Evolutionary conservation across 371 early-diverging fungal genomes (phyloP), one percentile per base, ranked within the genome.

Genomic region (Syncephalastrum sp.): DNA sequence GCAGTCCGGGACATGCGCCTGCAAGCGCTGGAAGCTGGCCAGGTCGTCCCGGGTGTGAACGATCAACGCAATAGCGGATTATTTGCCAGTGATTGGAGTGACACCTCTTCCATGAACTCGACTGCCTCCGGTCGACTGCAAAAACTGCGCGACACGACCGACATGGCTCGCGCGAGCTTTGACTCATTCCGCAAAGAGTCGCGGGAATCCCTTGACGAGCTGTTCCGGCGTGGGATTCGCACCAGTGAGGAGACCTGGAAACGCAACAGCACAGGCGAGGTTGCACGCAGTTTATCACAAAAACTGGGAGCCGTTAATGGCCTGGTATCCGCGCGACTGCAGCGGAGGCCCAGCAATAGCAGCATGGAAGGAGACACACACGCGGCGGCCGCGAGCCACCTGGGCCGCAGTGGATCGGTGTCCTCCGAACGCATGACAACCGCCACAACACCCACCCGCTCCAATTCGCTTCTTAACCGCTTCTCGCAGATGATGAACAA

Each of bases 161-260:
- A 70, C 44, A 67, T 73, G 50, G 77, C 77, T 8, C 57, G 71
- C 21, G 67, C 68, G 14, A 73, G 74, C 42, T 62, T 77, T 52
- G 77, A 71, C 54, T 72, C 77, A 5, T 65, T 77, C 49, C 57
- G 74, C 24, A 50, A 57, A 46, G 77, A 73, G 38, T 77, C 77
- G 1, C 63, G 67, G 23, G 77, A 71, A 51, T 77, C 77, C 0
- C 44, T 77, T 15, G 77, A 77, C 50, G 77, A 77, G 17, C 33
- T 75, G 10, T 77, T 77, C 42, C 70, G 67, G 23, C 57, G 61
- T 57, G 24, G 64, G 59, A 16, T 47, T 14, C 13, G 59, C 38
- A 47, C 51, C 0, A 42, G 25, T 19, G 57, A 54, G 23, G 71
- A 77, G 10, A 43, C 59, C 0, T 67, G 67, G 61, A 72, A 73